Conservation (phyloP, 2,329 filamentous ascomycete genomes). For the Alternaria atra region DNA sequence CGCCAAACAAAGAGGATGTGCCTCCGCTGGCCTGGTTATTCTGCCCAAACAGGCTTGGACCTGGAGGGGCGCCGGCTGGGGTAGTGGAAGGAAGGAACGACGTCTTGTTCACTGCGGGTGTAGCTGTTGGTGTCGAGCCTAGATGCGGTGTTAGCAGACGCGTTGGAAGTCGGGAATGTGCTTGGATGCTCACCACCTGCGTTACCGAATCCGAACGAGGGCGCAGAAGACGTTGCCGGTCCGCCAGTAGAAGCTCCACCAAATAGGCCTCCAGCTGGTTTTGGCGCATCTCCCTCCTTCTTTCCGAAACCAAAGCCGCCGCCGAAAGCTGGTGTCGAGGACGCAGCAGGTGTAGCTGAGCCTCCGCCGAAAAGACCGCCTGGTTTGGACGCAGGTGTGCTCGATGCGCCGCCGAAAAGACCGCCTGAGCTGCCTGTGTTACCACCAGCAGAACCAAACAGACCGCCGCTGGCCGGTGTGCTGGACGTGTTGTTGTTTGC, state of each 20-base stretch:
- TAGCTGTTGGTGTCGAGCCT: conserved; percentile 42
- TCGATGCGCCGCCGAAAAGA: conserved; percentile 41
- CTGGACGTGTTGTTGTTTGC: conserved; percentile 26
- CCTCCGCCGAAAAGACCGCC: conserved; percentile 40
- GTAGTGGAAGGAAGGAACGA: conserved; percentile 50
- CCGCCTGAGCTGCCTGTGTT: conserved; percentile 22
- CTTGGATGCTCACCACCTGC: conserved; percentile 19
- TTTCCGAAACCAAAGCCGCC: conserved; percentile 29
- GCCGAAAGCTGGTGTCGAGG: conserved; percentile 26
- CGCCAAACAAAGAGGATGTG: conserved; percentile 28
- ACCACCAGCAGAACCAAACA: conserved; percentile 26
- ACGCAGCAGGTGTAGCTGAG: conserved; percentile 35
- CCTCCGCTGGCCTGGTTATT: conserved; percentile 21
- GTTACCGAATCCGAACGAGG: conserved; percentile 23
- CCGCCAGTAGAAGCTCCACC: conserved; percentile 22
- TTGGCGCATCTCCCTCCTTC: conserved; percentile 32
- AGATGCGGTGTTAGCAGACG: conserved; percentile 15
- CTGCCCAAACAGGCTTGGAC: conserved; percentile 39
- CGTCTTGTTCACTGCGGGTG: conserved; percentile 49
- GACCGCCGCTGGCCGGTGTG: conserved; percentile 27
- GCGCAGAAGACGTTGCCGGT: conserved; percentile 26
- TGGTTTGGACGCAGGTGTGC: conserved; percentile 41
- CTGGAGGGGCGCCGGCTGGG: conserved; percentile 50
- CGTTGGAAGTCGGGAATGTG: not conserved
- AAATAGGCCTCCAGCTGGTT: conserved; percentile 33